A percentile compares a stretch with the other conserved stretches of the same genome.
Evolutionary conservation across 331 rosid genomes (phyloP).

Genomic region (Spiraea crenata): DNA sequence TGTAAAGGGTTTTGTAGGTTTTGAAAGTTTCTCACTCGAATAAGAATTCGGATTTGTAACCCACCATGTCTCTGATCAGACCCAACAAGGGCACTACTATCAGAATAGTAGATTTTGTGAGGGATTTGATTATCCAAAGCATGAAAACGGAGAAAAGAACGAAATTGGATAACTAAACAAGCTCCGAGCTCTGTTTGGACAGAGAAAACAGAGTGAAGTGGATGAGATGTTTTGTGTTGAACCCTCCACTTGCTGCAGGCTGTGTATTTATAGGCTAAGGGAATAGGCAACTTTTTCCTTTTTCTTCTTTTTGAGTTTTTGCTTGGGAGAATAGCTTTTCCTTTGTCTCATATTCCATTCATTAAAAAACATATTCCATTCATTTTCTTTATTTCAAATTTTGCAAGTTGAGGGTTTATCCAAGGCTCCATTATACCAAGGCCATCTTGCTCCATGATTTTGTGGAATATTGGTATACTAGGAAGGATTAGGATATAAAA

Average conservation of each 20-base stretch:
- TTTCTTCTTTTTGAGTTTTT: neutral
- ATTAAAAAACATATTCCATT: no score
- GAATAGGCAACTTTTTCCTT: constrained; percentile 3
- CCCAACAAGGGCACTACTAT: constrained; percentile 34
- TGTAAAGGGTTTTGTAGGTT: neutral
- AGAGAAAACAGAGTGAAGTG: neutral
- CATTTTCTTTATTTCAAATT: constrained; percentile 36
- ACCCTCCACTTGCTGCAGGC: neutral
- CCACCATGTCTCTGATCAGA: constrained; percentile 31
- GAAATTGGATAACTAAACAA: neutral
- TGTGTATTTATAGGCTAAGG: constrained; percentile 30
- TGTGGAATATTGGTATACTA: constrained; percentile 5
- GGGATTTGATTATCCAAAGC: constrained; percentile 35
- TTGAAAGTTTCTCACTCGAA: constrained; percentile 31
- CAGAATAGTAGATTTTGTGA: constrained; percentile 27
- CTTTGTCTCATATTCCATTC: constrained; percentile 19
- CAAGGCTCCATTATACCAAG: constrained; percentile 9
- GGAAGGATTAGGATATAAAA: neutral
- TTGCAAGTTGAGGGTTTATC: constrained; percentile 22
- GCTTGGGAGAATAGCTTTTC: constrained; percentile 1
- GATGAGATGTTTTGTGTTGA: neutral
- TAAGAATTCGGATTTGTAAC: constrained; percentile 17
- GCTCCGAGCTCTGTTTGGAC: constrained; percentile 10
- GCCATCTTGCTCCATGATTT: constrained; percentile 4
- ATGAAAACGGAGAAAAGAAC: constrained; percentile 31